Conservation (phyloP, 306 rosid species). For the Erythrophleum fordii region DNA sequence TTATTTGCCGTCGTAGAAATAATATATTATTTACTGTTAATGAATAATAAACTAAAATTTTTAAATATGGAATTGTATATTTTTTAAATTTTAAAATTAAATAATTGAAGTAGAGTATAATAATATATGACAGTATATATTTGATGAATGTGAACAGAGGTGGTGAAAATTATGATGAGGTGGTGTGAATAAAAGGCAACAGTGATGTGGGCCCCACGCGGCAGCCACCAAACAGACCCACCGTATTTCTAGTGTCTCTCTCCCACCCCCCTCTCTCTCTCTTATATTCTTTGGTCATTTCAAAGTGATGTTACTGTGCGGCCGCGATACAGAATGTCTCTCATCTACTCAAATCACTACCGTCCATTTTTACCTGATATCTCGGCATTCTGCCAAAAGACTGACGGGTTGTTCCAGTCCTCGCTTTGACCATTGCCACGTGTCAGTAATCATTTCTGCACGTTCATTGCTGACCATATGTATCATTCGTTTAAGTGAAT, state of each 20-base stretch:
- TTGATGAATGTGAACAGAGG: too few species aligned
- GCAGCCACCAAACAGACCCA: slow-evolving; percentile 65
- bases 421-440: slow-evolving; percentile 23
- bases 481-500: not conserved
- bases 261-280: slow-evolving; percentile 35
- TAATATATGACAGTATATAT: too few species aligned
- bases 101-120: too few species aligned
- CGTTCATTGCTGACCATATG: slow-evolving; percentile 36
- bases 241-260: slow-evolving; percentile 51
- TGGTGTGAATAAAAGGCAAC: slow-evolving; percentile 38
- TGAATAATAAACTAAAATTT: too few species aligned
- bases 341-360: slow-evolving; percentile 5
- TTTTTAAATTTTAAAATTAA: too few species aligned
- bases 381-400: not conserved
- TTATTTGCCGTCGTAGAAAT: too few species aligned
- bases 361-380: slow-evolving; percentile 8
- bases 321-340: slow-evolving; percentile 27
- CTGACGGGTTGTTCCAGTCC: not conserved
- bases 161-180: slow-evolving; percentile 51
- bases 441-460: slow-evolving; percentile 41
- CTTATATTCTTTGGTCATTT: slow-evolving; percentile 45
- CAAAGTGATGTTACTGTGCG: slow-evolving; percentile 33
- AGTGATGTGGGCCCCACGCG: slow-evolving; percentile 53
- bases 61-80: too few species aligned
- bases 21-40: too few species aligned